These are phyloP conservation scores for Acanthamoeba royreba DNA, from an alignment of 208 protist genomes.

Conservation along the genomic window DNA sequence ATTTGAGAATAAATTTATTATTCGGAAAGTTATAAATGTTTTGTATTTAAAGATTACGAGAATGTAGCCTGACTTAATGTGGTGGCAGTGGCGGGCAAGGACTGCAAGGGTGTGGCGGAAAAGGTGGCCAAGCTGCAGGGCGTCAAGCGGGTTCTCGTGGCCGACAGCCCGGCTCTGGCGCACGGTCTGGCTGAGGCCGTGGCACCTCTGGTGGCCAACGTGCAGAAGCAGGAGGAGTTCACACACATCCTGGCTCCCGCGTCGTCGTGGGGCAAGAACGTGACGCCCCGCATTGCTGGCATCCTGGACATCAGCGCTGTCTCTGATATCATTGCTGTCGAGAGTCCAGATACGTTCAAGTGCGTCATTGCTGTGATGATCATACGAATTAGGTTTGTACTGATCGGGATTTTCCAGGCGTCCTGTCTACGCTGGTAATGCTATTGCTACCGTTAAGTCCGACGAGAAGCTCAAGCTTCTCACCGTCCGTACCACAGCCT, in stretches of 20 bases:
- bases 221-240: conserved; percentile 75
- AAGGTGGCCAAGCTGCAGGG: conserved; percentile 72
- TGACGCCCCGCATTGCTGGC: conserved; percentile 91
- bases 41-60: neutral
- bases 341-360: conserved; percentile 89
- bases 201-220: conserved; percentile 70
- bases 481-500: conserved; percentile 92
- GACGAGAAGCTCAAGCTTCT: conserved; percentile 89
- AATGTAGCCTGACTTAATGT: no score
- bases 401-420: conserved; percentile 72
- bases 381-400: no score
- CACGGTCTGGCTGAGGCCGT: conserved; percentile 86
- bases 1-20: neutral
- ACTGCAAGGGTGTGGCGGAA: conserved; percentile 1
- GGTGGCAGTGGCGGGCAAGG: conserved; percentile 38
- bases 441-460: conserved; percentile 91
- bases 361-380: no score
- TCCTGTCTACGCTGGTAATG: conserved; percentile 97
- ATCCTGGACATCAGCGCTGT: conserved; percentile 88
- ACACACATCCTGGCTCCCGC: conserved; percentile 92
- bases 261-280: conserved; percentile 92
- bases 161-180: conserved; percentile 79
- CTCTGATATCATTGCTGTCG: conserved; percentile 89
- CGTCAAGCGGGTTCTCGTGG: conserved; percentile 82
- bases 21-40: neutral